These are phyloP conservation scores for Sisymbrium altissimum DNA, from an alignment of 345 rosid species.

Conservation along the genomic window DNA sequence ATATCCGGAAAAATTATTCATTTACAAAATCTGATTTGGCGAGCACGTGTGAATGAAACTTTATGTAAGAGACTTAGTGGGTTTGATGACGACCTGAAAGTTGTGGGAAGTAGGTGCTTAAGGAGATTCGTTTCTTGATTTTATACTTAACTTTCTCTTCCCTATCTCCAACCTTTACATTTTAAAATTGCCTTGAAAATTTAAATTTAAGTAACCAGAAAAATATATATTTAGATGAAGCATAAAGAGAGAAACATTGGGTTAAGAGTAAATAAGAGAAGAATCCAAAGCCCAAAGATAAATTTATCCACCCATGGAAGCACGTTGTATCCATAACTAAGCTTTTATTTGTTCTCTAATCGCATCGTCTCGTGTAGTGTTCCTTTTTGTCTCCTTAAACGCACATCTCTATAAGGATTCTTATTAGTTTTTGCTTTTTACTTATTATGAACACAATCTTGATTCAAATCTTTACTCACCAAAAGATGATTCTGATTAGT, in stretches of 20 bases:
- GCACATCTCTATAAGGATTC: constrained; percentile 28
- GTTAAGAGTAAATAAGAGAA: constrained; percentile 19
- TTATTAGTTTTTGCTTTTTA: neutral
- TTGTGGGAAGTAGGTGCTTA: constrained; percentile 24
- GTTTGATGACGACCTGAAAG: constrained; percentile 13
- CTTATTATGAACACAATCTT: constrained; percentile 8
- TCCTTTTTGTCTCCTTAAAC: constrained; percentile 32
- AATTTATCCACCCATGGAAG: constrained; percentile 4
- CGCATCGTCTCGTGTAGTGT: constrained; percentile 34
- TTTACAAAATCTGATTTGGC: constrained; percentile 4
- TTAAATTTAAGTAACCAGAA: neutral
- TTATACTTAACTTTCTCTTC: constrained; percentile 11
- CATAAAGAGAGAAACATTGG: constrained; percentile 21
- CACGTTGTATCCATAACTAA: constrained; percentile 31
- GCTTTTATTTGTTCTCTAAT: constrained; percentile 15
- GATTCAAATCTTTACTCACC: constrained; percentile 10
- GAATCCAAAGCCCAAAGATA: constrained; percentile 24
- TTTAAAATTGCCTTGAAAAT: constrained; percentile 13
- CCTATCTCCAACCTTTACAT: neutral
- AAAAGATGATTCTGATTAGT: neutral
- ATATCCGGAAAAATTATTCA: neutral
- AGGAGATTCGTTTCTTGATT: constrained; percentile 35
- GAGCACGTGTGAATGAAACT: constrained; percentile 30
- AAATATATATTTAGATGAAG: neutral
- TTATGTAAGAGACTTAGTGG: constrained; percentile 28